Base-by-base conservation (phyloP, 139 green algal species). In the Volvox reticuliferus region DNA sequence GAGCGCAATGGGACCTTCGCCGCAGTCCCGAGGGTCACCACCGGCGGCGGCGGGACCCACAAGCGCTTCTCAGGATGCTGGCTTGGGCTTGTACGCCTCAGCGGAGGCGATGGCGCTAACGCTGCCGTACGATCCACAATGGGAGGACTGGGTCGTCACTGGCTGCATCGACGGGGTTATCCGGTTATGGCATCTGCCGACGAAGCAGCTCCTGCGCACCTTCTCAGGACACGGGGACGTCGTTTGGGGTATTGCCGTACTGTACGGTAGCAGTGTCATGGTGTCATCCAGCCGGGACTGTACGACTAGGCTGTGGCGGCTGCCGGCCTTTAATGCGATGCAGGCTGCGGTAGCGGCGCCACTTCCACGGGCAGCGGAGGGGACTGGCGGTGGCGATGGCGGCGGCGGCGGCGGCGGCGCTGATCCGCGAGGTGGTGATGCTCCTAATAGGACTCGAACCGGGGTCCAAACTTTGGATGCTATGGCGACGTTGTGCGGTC, bases 131-230 rank as follows among this genome's bases (percentile, higher is more conserved):
- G 86, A 83, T 12, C 73, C 86, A 5, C n/a, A 24, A 1, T 79
- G 33, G 62, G 76, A 91, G 87, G 87, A 91, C 62, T 85, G 62
- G 76, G 87, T 91, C 33, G 62, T 86, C 2, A 91, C 30, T 0
- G 87, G 76, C 32, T 91, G 76, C 33, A 79, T 91, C 44, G 87
- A 91, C 62, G 87, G 87, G 18, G 33, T 50, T 17, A n/a, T 91
- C 9, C 87, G 87, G 33, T 32, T 91, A 32, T 91, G 87, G 87
- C 71, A 86, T 35, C 61, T 91, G 61, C 61, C 61, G 33, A 35
- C 26, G n/a, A 30, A 55, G 21, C 62, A 79, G 87, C 76, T 86
- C 32, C 76, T 91, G 24, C 61, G 76, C 14, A 17, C 30, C 19
- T 61, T 86, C 24, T 32, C 24, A 1, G 76, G 76, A 5, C 87